Conservation (phyloP, 2,329 filamentous ascomycete genomes). For the Penicillium paneum region DNA sequence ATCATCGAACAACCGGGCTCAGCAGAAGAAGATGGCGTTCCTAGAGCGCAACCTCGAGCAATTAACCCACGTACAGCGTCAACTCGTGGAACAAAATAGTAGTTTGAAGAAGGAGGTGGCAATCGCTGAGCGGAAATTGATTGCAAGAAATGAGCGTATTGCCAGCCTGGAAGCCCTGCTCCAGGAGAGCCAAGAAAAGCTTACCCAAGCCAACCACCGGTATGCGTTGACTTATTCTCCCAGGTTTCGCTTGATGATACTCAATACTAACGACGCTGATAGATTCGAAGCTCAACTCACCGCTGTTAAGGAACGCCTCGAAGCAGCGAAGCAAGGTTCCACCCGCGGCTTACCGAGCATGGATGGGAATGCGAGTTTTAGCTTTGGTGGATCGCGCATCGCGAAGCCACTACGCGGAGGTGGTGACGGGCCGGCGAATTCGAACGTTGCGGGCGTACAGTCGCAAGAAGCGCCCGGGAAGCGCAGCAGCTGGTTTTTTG, state of each 20-base stretch:
- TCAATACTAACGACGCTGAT: slow-evolving; percentile 18
- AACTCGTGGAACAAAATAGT: slow-evolving; percentile 96
- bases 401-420: slow-evolving; percentile 62
- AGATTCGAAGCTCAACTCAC: slow-evolving; percentile 97
- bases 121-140: slow-evolving; percentile 95
- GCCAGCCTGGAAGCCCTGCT: slow-evolving; percentile 87
- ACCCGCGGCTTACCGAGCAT: slow-evolving; percentile 74
- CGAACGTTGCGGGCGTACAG: slow-evolving; percentile 50
- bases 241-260: slow-evolving; percentile 2
- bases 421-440: slow-evolving; percentile 37
- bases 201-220: slow-evolving; percentile 96
- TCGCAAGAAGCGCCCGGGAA: slow-evolving; percentile 66
- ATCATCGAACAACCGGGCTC: slow-evolving; percentile 93
- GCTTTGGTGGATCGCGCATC: slow-evolving; percentile 61
- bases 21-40: slow-evolving; percentile 99
- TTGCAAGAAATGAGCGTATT: slow-evolving; percentile 94
- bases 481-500: slow-evolving; percentile 56
- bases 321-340: slow-evolving; percentile 87
- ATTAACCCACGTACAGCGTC: slow-evolving; percentile 92
- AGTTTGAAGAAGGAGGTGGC: slow-evolving; percentile 98
- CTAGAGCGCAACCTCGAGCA: slow-evolving; percentile 97
- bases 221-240: slow-evolving; percentile 49
- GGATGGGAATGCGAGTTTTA: slow-evolving; percentile 66
- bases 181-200: slow-evolving; percentile 97
- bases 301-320: slow-evolving; percentile 94